Base-by-base conservation (phyloP, 2,329 filamentous ascomycete genomes). In the Cladosporium sp. region DNA sequence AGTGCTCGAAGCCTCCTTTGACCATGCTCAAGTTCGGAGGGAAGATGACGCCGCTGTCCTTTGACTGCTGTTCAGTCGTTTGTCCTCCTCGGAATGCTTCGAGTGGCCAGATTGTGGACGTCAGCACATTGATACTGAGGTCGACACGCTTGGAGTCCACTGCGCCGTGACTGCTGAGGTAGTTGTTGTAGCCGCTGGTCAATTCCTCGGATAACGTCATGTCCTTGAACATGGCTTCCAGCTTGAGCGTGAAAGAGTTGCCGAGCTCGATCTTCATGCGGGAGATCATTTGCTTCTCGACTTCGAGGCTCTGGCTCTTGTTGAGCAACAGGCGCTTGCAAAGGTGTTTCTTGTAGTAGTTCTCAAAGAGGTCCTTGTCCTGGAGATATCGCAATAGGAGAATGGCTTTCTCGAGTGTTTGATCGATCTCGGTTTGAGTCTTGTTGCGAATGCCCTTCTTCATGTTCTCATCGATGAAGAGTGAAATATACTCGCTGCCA, bases 161-260 rank as follows among this genome's bases (percentile, higher is more conserved):
- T 45, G 79, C 77, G n/a, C 72, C 78, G 13, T 71, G 78, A 63
- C 67, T 82, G 68, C 66, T 79, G 68, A 84, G 82, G 56, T 92
- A 82, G 13, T 80, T 78, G 57, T 85, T 86, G 72, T 95, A 97
- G 50, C 80, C 83, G 11, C 82, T 72, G 0, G 88, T 89, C 20
- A 96, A 78, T 57, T 96, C 92, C 49, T 86, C 83, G 0, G 91
- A 96, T 11, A 91, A 83, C 13, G 85, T 83, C 81, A 97, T 91
- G 64, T 99, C 93, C 70, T 90, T 91, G 75, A 99, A 96, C 90
- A 99, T 97, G 57, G 90, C 88, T 65, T 99, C 93, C 39, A 99
- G 82, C 66, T 95, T 95, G 63, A 83, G 77, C 0, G 93, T 97
- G 67, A 97, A 97, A 59, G 90, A 85, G 67, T 95, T 95, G 34